A percentile compares a stretch with the other conserved stretches of the same genome.
Conservation (phyloP, 2,329 filamentous ascomycete species). For the Colletotrichum falcatum region DNA sequence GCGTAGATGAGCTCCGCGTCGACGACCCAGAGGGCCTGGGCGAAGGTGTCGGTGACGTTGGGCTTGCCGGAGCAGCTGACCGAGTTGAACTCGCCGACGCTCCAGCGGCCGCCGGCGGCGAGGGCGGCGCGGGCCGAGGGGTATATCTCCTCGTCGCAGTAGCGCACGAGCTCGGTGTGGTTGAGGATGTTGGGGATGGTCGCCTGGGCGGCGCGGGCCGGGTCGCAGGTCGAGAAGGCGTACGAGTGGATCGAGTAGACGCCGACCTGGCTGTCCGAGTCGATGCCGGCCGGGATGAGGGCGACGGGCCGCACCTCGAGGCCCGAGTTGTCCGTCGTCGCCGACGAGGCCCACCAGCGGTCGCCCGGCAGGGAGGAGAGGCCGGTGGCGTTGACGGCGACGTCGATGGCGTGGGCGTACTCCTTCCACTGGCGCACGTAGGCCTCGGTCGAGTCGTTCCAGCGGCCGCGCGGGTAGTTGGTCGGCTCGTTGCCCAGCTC, state of each 20-base stretch:
- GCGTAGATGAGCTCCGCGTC: conserved; percentile 54
- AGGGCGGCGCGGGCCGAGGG: conserved; percentile 31
- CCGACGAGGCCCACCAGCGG: conserved; percentile 43
- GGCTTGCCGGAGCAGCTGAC: conserved; percentile 54
- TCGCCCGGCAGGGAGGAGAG: not conserved
- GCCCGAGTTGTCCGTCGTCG: conserved; percentile 40
- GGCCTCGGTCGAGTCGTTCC: conserved; percentile 34
- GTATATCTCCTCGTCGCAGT: conserved; percentile 37
- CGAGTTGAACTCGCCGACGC: conserved; percentile 55
- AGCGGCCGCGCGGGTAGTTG: conserved; percentile 32
- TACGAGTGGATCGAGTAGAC: conserved; percentile 40
- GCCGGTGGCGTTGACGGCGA: conserved; percentile 26
- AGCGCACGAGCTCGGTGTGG: conserved; percentile 36
- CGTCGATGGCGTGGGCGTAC: conserved; percentile 26
- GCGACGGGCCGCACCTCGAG: conserved; percentile 41
- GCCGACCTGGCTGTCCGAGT: conserved; percentile 40
- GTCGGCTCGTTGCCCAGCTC: conserved; percentile 43
- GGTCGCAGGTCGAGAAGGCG: conserved; percentile 35
- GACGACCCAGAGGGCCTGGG: conserved; percentile 54
- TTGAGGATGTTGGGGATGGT: conserved; percentile 37
- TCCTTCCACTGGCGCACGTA: conserved; percentile 39
- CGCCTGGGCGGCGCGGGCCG: conserved; percentile 9
- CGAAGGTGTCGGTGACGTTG: conserved; percentile 55
- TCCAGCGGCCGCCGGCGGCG: conserved; percentile 37
- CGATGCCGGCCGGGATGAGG: conserved; percentile 40